Conservation (phyloP, 306 rosid genomes). For the Pyrus pyrifolia region DNA sequence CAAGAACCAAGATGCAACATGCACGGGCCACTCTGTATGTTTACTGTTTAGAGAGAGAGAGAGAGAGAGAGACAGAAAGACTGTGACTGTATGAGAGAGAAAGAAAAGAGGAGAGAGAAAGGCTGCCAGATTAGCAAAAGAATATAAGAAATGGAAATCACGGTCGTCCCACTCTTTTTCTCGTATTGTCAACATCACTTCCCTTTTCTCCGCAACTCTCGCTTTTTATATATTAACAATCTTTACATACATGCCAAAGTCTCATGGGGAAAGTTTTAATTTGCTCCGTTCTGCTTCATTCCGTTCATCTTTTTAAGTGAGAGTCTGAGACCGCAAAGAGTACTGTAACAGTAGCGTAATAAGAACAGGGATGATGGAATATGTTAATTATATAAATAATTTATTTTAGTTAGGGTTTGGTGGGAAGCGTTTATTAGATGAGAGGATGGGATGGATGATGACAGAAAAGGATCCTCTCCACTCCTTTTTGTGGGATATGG, state of each 20-base stretch:
- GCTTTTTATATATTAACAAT: constrained; percentile 14
- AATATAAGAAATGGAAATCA: constrained; percentile 81
- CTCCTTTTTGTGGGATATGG: accelerated
- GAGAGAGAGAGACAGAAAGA: constrained; percentile 1
- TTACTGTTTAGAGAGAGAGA: not conserved
- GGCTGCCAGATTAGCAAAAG: constrained; percentile 82
- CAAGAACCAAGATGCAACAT: constrained; percentile 24
- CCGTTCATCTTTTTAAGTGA: not conserved
- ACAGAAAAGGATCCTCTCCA: too few species aligned
- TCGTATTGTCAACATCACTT: constrained; percentile 55
- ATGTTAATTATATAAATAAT: not conserved
- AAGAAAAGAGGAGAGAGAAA: constrained; percentile 29
- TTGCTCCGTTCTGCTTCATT: not conserved
- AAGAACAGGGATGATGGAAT: not conserved
- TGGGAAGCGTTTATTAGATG: too few species aligned
- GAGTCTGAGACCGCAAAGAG: not conserved
- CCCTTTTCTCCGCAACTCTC: constrained; percentile 75
- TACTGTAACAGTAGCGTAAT: not conserved
- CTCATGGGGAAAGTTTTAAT: not conserved
- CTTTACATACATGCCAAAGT: not conserved
- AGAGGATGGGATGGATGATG: too few species aligned
- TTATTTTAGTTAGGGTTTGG: too few species aligned
- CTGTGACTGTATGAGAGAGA: not conserved
- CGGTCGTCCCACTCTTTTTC: constrained; percentile 60
- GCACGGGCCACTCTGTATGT: constrained; percentile 26